Evolutionary conservation across 2,329 filamentous ascomycete species (phyloP), one percentile per base, ranked within the genome.

Genomic region (Neopestalotiopsis sp.): DNA sequence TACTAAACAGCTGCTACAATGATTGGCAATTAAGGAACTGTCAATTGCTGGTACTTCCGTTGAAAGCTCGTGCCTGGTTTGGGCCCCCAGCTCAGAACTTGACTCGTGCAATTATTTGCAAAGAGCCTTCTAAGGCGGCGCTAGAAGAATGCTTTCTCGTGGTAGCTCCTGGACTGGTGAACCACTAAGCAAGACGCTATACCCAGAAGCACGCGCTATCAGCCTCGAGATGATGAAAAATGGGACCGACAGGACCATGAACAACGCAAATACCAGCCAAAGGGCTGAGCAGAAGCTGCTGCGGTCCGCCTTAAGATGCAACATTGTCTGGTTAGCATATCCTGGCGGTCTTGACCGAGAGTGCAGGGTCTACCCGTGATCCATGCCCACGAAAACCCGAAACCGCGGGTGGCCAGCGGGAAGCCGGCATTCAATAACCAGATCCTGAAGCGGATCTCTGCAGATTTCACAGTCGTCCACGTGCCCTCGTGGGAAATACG

Each of bases 171-270:
- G 17, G 42, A n/a, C 45, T 53, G n/a, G 20, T 17, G 3, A 10
- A 20, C 45, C 45, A 17, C 45, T 53, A 53, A 53, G 17, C 45
- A 53, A 17, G 45, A 53, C 45, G 20, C 45, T 40, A 30, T 40
- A 40, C 30, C 30, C 10, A 30, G 30, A 38, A 40, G n/a, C n/a
- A 20, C n/a, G 30, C 40, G 42, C 61, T 64, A 64, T 64, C 61
- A 64, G 61, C 61, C 61, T 64, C 61, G 40, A 34, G 45, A 64
- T 64, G 40, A 49, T 64, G 40, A 64, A 64, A 38, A 28, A 24
- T 64, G 61, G 59, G 61, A 12, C 34, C 42, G 20, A 5, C 61
- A 42, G 38, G n/a, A 45, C 13, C 61, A 53, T 24, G 40, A n/a
- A 64, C 42, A 24, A 20, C n/a, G 20, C 45, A 53, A 17, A 53